Percentiles rank a stretch among this genome's conserved stretches.
Conservation (phyloP, 306 rosid species). For the Coriaria nepalensis region DNA sequence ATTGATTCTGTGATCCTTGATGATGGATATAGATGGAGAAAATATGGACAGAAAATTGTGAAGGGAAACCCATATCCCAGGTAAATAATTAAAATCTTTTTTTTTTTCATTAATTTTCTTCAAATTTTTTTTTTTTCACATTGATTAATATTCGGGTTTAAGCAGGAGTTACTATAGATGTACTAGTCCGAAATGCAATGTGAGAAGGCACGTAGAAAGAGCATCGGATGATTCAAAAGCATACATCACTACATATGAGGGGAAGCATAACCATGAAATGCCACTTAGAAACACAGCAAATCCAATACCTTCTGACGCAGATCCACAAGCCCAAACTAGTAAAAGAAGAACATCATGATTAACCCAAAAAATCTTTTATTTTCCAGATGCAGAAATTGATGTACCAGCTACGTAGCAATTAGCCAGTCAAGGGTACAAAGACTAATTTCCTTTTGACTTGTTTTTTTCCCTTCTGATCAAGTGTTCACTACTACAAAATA, state of each 20-base stretch:
- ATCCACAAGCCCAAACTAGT: constrained; percentile 28
- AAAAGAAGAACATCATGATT: constrained; percentile 27
- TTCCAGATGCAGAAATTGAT: not conserved
- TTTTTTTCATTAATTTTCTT: not conserved
- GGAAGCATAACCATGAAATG: constrained; percentile 88
- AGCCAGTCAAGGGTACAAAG: too few species aligned
- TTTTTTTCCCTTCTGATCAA: too few species aligned
- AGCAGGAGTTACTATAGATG: constrained; percentile 94
- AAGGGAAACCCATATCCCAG: constrained; percentile 89
- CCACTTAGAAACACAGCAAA: constrained; percentile 36
- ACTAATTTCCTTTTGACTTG: too few species aligned
- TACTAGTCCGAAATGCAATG: constrained; percentile 64
- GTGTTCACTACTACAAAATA: too few species aligned
- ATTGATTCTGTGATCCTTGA: constrained; percentile 45
- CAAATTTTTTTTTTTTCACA: not conserved
- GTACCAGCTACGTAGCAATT: too few species aligned
- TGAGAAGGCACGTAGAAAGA: constrained; percentile 84
- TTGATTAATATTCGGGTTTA: not conserved
- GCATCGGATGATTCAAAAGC: constrained; percentile 79
- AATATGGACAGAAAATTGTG: constrained; percentile 95
- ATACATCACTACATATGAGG: constrained; percentile 85
- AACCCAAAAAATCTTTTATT: constrained; percentile 1
- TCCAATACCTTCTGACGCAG: constrained; percentile 35
- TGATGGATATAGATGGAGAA: constrained; percentile 95
- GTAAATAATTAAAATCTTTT: constrained; percentile 19